Base-by-base conservation (phyloP, 257 asterid genomes). In the Solanum peruvianum region DNA sequence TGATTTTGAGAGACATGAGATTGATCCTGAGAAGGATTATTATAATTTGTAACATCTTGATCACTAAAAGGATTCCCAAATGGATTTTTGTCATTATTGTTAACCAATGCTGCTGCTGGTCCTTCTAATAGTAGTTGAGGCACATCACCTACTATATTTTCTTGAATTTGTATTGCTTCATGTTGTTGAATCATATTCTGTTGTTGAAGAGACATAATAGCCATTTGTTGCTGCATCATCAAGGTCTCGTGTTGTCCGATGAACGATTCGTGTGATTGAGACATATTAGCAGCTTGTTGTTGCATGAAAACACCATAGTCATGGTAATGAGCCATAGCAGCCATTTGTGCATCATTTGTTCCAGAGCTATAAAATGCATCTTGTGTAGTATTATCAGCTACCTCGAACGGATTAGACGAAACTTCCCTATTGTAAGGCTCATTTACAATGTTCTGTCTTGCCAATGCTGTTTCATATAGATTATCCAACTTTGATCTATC, bases 381-480 rank as follows among this genome's bases (percentile, higher is more conserved):
- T 82, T 72, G 52, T 6, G 85, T 21, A 70, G 81, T 21, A 70
- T 91, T 86, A 62, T 45, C 41, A 31, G 86, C 92, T 21, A 87
- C 89, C 92, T 94, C 95, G 20, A 94, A 95, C 9, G 98, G 98
- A 89, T 95, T 94, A 9, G 93, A 87, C 37, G 93, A 62, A 76
- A 86, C 86, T 21, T 66, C 83, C 27, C 49, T 86, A 10, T 87
- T 92, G 35, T 80, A 71, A 23, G 87, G 85, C 44, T 90, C 91
- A 78, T 87, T 90, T 33, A 89, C 82, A 21, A 73, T 41, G 33
- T 85, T 91, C 41, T 92, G 25, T 88, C 82, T 86, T 5, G 91
- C 81, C 67, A 87, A 7, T 80, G 96, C 90, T 82, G 88, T 90
- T 73, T 94, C 93, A 42, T 95, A 95, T 85, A 95, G 84, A 86